Conservation (phyloP, 306 rosid species). For the Vigna radiata region DNA sequence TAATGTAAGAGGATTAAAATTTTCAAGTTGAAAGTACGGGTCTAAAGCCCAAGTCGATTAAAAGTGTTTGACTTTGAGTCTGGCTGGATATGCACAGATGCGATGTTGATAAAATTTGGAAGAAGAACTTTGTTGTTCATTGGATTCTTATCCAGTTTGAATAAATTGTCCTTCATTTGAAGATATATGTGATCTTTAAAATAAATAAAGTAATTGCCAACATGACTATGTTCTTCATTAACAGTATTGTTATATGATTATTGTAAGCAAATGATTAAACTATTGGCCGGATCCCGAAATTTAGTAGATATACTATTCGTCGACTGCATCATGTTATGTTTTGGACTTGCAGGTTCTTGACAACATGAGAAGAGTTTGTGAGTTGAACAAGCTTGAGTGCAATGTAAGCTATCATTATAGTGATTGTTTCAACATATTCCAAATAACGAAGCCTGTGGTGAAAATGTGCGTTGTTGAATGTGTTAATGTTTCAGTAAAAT, state of each 20-base stretch:
- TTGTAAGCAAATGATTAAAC: neutral
- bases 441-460: conserved; percentile 3
- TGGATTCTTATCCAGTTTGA: too few species aligned
- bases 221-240: neutral
- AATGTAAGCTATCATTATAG: conserved; percentile 55
- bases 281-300: neutral
- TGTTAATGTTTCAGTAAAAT: conserved; percentile 7
- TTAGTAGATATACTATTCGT: conserved; percentile 6
- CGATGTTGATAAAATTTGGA: too few species aligned
- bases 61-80: too few species aligned
- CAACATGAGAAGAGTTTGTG: conserved; percentile 77
- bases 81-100: too few species aligned
- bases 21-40: too few species aligned
- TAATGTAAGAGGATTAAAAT: too few species aligned
- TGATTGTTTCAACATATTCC: neutral
- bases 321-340: conserved; percentile 39
- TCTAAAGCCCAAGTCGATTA: too few species aligned
- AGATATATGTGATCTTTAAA: neutral
- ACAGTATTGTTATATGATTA: neutral
- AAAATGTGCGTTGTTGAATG: neutral
- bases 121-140: too few species aligned
- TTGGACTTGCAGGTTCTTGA: conserved; percentile 74
- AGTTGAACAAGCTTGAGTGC: conserved; percentile 74
- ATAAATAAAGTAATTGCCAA: neutral
- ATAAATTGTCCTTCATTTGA: neutral